Percentiles rank a stretch among this genome's conserved stretches.
These are phyloP conservation scores for Penicillium riverlandense DNA, from an alignment of 495 filamentous ascomycete species.

Conservation along the genomic window DNA sequence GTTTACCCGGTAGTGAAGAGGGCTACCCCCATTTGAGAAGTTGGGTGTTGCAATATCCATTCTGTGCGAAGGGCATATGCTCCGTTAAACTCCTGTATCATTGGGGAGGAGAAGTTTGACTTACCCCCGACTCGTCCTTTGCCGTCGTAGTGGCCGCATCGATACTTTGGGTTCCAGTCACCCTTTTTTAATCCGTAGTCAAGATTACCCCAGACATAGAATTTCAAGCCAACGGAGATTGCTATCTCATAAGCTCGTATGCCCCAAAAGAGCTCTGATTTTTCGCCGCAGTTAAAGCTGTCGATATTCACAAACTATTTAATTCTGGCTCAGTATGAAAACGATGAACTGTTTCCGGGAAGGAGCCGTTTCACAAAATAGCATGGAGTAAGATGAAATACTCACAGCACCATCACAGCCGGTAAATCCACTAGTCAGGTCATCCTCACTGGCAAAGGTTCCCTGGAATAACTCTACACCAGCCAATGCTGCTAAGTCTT, in stretches of 20 bases:
- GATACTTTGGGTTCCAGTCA: conserved; percentile 28
- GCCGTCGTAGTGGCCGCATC: conserved; percentile 46
- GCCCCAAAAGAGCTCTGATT: conserved; percentile 47
- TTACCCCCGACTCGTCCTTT: conserved; percentile 32
- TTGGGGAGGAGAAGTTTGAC: no score
- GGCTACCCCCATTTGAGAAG: background rate
- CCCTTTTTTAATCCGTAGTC: conserved; percentile 23
- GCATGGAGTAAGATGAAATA: no score
- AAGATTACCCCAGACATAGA: conserved; percentile 45
- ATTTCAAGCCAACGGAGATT: conserved; percentile 38
- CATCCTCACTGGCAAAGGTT: conserved; percentile 35
- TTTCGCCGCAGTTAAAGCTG: conserved; percentile 46
- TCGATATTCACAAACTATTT: conserved; percentile 44
- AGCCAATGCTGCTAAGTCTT: conserved; percentile 24
- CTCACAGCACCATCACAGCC: conserved; percentile 32
- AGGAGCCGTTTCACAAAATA: no score
- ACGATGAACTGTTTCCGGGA: no score
- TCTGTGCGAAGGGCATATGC: no score
- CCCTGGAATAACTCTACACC: conserved; percentile 41
- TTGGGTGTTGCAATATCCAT: background rate
- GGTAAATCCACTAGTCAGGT: conserved; percentile 31
- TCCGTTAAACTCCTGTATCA: no score
- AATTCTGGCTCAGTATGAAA: no score
- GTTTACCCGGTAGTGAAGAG: conserved; percentile 7
- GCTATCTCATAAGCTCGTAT: conserved; percentile 50